Conservation (phyloP, 495 filamentous ascomycete genomes). For the Pyrenopolyporus hunteri region DNA sequence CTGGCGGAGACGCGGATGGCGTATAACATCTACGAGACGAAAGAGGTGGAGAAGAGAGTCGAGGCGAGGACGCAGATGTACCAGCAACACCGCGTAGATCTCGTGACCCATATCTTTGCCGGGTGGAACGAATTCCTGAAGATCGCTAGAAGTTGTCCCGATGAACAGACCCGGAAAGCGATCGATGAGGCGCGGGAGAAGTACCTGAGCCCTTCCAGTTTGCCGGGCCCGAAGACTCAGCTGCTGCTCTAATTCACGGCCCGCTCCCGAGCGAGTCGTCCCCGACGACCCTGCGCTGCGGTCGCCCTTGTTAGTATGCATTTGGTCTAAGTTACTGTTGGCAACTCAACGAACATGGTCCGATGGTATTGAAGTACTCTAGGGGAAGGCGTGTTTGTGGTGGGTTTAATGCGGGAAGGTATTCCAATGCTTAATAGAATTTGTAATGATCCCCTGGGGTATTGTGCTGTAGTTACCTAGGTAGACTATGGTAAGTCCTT, state of each 20-base stretch:
- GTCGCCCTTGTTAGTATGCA: too few species aligned
- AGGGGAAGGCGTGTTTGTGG: too few species aligned
- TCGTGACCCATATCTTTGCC: not conserved
- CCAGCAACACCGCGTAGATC: not conserved
- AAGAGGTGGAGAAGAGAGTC: not conserved
- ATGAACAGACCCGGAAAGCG: not conserved
- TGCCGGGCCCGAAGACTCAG: not conserved
- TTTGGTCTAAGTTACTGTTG: too few species aligned
- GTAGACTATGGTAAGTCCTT: too few species aligned
- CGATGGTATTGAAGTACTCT: too few species aligned
- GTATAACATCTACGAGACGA: not conserved
- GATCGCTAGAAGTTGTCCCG: not conserved
- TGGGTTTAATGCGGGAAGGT: too few species aligned
- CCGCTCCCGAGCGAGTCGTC: too few species aligned
- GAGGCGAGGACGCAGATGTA: slow-evolving; percentile 3
- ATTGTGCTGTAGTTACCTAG: too few species aligned
- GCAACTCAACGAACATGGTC: too few species aligned
- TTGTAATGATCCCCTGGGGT: too few species aligned
- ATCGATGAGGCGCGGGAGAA: not conserved
- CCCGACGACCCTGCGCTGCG: too few species aligned
- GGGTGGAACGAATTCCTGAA: not conserved
- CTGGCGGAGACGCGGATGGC: not conserved
- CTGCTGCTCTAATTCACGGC: not conserved
- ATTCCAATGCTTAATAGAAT: too few species aligned
- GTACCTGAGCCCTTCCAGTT: not conserved